A percentile compares a stretch with the other conserved stretches of the same genome.
Conservation (phyloP, 495 filamentous ascomycete species). For the Trichoderma virens region DNA sequence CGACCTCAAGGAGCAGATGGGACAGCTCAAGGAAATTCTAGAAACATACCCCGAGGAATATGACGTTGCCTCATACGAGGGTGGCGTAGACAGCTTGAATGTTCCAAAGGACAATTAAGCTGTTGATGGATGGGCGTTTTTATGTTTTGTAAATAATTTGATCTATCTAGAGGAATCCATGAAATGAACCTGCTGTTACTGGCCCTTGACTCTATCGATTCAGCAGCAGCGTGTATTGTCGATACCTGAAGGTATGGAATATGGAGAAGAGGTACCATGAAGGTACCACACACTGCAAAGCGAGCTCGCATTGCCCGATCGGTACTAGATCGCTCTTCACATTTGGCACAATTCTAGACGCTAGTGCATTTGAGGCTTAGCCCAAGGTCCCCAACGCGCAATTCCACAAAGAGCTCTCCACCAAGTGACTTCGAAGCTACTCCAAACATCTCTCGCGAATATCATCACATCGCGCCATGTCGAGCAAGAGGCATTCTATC, state of each 20-base stretch:
- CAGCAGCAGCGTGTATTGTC: no score
- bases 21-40: slow-evolving; percentile 64
- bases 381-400: no score
- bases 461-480: background rate
- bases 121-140: background rate
- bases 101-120: background rate
- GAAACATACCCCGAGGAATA: slow-evolving; percentile 92
- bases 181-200: background rate
- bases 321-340: no score
- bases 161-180: background rate
- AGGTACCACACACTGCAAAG: no score
- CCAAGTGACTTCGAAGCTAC: no score
- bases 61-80: slow-evolving; percentile 70
- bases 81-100: slow-evolving; percentile 58
- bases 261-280: no score
- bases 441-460: background rate
- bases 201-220: no score
- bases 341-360: no score
- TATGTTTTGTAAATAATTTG: background rate
- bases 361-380: no score
- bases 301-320: no score
- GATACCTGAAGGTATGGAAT: no score
- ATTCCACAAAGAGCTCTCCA: no score
- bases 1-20: slow-evolving; percentile 72
- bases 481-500: slow-evolving; percentile 44